Evolutionary conservation across 192 early-diverging fungal species (phyloP), one percentile per base, ranked within the genome.

Genomic region (Pilobolus umbonatus): DNA sequence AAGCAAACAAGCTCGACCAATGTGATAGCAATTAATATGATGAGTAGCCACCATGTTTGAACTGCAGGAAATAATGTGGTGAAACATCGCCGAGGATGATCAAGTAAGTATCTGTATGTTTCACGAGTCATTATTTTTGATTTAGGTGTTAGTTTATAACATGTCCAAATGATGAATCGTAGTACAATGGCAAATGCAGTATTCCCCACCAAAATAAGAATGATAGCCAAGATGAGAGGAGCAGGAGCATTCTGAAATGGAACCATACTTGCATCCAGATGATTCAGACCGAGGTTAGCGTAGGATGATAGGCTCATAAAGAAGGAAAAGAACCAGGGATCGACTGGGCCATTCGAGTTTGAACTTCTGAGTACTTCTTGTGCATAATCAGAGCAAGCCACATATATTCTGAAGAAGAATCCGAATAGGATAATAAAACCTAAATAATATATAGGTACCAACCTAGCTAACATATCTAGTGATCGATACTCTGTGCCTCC

Each of bases 401-500:
- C 22, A 42, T 65, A 71, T 30, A 64, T 53, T 26, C 68, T 62
- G 26, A 61, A 57, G 1, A 65, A 36, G 25, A 71, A 57, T 21
- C 45, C 51, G 54, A 31, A 60, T 15, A 17, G 8, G 30, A 71
- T 22, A 25, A 55, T 35, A 22, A 71, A 40, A 1, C 50, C 34
- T 2, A 71, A 8, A 28, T 61, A 71, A 19, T 61, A 71, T n/a
- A 64, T 12, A 4, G 62, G 57, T 14, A 71, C 31, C 15, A 71
- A 44, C 5, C 15, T 35, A 25, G 57, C 36, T 40, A 71, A 50
- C 30, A 58, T 52, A 9, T 71, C 62, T 2, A 71, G 34, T 6
- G 68, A 48, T 36, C 62, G 39, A 34, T 71, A 71, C 46, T 71
- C 68, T 8, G 63, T 55, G 17, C 68, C 68, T 39, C 68, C 68